Conservation (phyloP, 345 rosid species). For the Citrus glauca region DNA sequence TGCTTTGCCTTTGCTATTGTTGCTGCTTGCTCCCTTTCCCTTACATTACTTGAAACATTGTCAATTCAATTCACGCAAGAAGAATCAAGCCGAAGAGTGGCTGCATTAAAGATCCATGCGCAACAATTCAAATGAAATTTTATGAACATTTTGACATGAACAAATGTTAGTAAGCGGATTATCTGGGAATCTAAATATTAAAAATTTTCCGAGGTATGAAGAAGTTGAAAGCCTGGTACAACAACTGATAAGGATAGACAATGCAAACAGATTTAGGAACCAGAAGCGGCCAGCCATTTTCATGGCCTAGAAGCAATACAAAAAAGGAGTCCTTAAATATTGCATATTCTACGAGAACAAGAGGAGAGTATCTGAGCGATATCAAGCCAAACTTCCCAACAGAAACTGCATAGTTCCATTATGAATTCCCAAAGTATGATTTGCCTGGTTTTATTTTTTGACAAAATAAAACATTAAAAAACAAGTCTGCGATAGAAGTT, state of each 20-base stretch:
- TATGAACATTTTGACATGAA: not conserved
- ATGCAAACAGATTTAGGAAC: not conserved
- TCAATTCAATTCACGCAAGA: too few species aligned
- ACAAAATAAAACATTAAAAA: not conserved
- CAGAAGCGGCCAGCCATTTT: not conserved
- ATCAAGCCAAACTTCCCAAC: not conserved
- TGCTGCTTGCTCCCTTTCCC: too few species aligned
- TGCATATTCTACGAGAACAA: not conserved
- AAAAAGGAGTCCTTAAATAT: not conserved
- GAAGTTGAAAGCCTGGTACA: not conserved
- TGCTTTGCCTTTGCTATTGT: too few species aligned
- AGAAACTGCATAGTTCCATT: constrained; percentile 1
- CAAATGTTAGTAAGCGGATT: not conserved
- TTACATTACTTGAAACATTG: too few species aligned
- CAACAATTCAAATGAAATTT: not conserved
- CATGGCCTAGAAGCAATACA: not conserved
- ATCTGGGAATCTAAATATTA: not conserved
- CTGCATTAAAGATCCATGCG: not conserved
- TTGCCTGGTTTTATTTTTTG: constrained; percentile 14
- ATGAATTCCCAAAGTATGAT: constrained; percentile 5
- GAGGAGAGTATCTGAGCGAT: not conserved
- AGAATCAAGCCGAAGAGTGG: not conserved
- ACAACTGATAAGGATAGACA: too few species aligned
- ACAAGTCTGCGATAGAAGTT: constrained; percentile 10
- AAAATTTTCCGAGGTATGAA: too few species aligned